Evolutionary conservation across 2,329 filamentous ascomycete species (phyloP), one percentile per base, ranked within the genome.

Genomic region (Dactylella cylindrospora): DNA sequence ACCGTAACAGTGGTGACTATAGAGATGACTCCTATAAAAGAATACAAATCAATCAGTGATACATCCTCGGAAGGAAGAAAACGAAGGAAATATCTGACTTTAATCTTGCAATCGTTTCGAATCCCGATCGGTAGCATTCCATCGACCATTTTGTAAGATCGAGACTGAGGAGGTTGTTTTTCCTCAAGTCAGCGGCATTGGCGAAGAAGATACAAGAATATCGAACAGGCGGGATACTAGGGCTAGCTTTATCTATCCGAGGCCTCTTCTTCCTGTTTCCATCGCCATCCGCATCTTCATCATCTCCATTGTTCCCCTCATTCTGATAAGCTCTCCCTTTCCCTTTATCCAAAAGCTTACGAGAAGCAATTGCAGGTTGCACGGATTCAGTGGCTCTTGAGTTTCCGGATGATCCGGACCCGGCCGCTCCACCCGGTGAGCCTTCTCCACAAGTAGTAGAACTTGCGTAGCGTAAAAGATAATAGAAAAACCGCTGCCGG

Each of bases 171-270:
- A 36, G 26, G 23, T 44, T 12, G 4, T 23, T 43, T 28, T 3
- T 8, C n/a, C 36, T 46, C 7, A n/a, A 35, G 2, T 36, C 13
- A 28, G 36, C 36, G 17, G 43, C 43, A 15, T 36, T 26, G 6
- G 43, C 43, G 19, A 46, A 46, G 19, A 33, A 46, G 17, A 46
- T 46, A n/a, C 29, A 46, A 36, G 43, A 17, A n/a, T 46, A 46
- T 46, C 43, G 29, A 5, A 25, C 8, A 25, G 1, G 17, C 17
- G 43, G 43, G 8, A 15, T 8, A 1, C n/a, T n/a, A 33, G 19
- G 28, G n/a, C 10, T 26, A n/a, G 5, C 4, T 35, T 23, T 46
- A 22, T 12, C 20, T 1, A 25, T 35, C 2, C 43, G 29, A 35
- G 22, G 43, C 23, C 29, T 46, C 15, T 46, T 46, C 31, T 36